Evolutionary conservation across 306 rosid species (phyloP).

Genomic region (Prosopis cineraria): DNA sequence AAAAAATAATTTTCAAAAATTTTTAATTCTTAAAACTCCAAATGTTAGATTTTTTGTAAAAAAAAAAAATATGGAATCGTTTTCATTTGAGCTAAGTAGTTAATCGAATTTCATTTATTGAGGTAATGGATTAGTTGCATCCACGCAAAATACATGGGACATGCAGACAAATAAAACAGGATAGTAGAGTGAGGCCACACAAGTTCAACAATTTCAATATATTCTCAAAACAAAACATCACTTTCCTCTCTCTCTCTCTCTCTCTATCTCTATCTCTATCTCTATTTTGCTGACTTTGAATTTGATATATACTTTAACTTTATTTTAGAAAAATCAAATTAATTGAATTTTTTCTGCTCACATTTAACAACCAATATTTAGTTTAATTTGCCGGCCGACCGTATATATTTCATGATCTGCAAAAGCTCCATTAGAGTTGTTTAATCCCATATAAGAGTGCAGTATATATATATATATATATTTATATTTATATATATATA

Average conservation of each 20-base stretch:
- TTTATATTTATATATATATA: too few relatives aligned
- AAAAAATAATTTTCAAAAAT: too few relatives aligned
- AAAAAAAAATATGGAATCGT: not conserved
- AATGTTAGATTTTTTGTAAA: too few relatives aligned
- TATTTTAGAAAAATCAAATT: constrained; percentile 11
- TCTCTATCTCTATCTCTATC: too few relatives aligned
- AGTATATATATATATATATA: too few relatives aligned
- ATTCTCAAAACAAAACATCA: constrained; percentile 37
- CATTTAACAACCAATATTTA: constrained; percentile 32
- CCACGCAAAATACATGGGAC: not conserved
- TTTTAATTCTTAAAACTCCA: too few relatives aligned
- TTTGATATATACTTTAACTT: not conserved
- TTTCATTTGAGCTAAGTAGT: not conserved
- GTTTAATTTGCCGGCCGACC: constrained; percentile 30
- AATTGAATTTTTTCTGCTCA: not conserved
- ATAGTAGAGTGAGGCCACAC: not conserved
- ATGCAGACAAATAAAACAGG: not conserved
- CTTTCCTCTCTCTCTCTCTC: constrained; percentile 14
- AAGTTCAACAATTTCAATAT: not conserved
- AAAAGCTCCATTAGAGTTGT: not conserved
- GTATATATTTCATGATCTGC: not conserved
- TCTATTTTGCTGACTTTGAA: constrained; percentile 31
- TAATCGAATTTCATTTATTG: not conserved
- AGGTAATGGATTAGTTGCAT: constrained; percentile 11
- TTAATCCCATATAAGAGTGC: not conserved